Evolutionary conservation across 2,329 filamentous ascomycete species (phyloP).

Genomic region (Pestalotiopsis sp.): DNA sequence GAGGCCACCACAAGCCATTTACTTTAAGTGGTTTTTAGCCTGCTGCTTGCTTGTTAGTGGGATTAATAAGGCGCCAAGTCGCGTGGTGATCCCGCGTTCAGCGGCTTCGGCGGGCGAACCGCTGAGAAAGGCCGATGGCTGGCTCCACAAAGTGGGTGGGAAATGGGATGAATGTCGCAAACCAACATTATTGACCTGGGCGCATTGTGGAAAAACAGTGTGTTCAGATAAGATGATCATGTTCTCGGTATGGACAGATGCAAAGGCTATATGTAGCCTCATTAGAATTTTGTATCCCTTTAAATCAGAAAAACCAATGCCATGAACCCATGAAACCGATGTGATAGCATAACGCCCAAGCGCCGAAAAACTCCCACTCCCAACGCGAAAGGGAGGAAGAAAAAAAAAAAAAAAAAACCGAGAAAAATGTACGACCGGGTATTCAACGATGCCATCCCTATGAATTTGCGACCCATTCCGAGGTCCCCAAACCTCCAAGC

Average conservation of each 20-base stretch:
- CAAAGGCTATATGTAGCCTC: neutral
- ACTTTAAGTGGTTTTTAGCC: neutral
- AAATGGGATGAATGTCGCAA: neutral
- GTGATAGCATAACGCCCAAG: neutral
- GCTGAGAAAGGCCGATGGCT: neutral
- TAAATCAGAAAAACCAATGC: neutral
- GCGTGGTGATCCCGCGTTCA: neutral
- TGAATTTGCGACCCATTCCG: neutral
- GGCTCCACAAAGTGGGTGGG: neutral
- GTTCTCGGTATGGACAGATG: neutral
- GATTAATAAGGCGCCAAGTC: neutral
- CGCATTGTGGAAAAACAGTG: neutral
- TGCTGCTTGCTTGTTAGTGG: neutral
- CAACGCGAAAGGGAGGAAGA: neutral
- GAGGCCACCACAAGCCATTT: neutral
- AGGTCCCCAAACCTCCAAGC: too few species aligned
- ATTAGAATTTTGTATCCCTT: neutral
- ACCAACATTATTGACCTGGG: neutral
- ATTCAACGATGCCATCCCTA: neutral
- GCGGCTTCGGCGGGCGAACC: neutral
- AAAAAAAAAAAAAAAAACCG: neutral
- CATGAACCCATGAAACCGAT: neutral
- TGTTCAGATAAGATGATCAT: neutral
- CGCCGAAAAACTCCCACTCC: conserved; percentile 2
- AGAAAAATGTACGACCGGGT: neutral